Base-by-base conservation (phyloP, 2,329 filamentous ascomycete species). In the Emydomyces testavorans region DNA sequence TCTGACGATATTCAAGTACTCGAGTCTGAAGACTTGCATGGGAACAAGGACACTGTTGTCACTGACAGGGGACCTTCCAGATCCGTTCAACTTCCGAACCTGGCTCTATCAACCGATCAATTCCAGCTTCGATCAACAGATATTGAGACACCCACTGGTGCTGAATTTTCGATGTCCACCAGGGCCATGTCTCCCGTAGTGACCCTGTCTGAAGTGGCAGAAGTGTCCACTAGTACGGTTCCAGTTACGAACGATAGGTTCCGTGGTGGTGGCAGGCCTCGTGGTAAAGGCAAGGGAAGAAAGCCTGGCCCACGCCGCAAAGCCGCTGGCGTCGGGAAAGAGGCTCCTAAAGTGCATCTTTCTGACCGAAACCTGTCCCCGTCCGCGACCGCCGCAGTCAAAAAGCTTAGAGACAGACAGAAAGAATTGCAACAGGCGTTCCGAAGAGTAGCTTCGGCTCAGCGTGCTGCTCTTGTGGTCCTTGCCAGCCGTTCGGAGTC, bases 341-440 rank as follows among this genome's bases (percentile, higher is more conserved):
- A n/a, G 18, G 45, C 26, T 18, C 45, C 45, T 26, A 34, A 54
- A 48, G 13, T 41, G 16, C 58, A 58, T 15, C 58, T 57, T n/a
- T 58, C 58, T 31, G 63, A 66, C 31, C 54, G 56, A 18, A 54
- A 54, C 18, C 40, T 48, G 21, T 63, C 65, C 13, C 62, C 64
- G 13, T 65, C 64, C 2, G 63, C 64, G 4, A 62, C 57, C 52
- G 59, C 61, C 48, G 55, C 61, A 32, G 61, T 66, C 32, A 59
- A 66, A 53, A 60, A 62, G 29, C 60, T 70, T 20, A 63, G 64
- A 46, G 59, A 65, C 35, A 63, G 69, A 7, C 66, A 70, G 55
- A 62, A 63, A 13, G 66, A 71, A 50, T 50, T 71, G 31, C 65
- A 67, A 36, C 60, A 61, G 23, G 60, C 65, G 6, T 71, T 67